Evolutionary conservation across 306 rosid genomes (phyloP).

Genomic region (Aeschynomene evenia): DNA sequence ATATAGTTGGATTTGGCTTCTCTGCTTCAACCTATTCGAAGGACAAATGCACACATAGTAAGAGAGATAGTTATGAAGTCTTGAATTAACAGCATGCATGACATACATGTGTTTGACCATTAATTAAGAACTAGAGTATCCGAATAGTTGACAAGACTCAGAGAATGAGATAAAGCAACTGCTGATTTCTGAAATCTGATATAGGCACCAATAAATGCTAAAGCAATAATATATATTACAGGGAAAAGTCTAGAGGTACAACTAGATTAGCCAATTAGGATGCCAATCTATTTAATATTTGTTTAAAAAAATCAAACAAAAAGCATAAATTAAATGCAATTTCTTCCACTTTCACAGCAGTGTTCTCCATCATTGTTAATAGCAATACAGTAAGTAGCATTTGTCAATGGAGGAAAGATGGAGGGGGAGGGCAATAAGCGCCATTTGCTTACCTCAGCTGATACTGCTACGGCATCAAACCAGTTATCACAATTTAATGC

Average conservation of each 20-base stretch:
- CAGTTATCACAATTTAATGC: conserved; percentile 81
- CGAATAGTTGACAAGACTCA: neutral
- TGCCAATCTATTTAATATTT: too few species aligned
- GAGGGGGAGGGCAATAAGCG: too few species aligned
- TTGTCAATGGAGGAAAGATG: neutral
- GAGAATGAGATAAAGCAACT: neutral
- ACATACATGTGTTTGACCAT: neutral
- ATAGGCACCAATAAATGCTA: neutral
- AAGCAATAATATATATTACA: conserved; percentile 5
- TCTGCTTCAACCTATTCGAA: conserved; percentile 77
- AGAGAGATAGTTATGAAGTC: neutral
- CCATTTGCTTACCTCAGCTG: conserved; percentile 72
- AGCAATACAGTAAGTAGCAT: neutral
- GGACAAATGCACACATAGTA: neutral
- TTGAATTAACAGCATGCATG: neutral
- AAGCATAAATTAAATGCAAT: too few species aligned
- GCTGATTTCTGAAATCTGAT: neutral
- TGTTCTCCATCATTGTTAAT: neutral
- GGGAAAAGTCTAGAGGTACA: too few species aligned
- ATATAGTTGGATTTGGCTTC: conserved; percentile 98
- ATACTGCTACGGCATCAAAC: conserved; percentile 98
- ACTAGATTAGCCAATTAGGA: too few species aligned
- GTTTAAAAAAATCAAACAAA: too few species aligned
- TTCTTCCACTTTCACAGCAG: too few species aligned
- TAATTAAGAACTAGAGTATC: neutral